Percentiles rank a stretch among this genome's conserved stretches.
Conservation (phyloP, 352 stramenopile species). For the Peronospora farinosa region DNA sequence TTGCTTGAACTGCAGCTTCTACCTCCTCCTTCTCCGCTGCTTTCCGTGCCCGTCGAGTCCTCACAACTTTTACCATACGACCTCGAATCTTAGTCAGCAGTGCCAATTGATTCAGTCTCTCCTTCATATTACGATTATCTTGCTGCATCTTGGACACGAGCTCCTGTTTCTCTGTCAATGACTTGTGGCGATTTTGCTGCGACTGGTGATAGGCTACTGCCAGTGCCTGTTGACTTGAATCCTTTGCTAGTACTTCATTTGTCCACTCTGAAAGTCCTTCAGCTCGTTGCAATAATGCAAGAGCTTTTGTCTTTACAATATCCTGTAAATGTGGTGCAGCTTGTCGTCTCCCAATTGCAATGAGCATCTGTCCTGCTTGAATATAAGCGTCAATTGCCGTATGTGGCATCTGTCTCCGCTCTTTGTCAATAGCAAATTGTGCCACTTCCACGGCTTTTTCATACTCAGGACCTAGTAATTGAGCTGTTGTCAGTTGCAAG, state of each 20-base stretch:
- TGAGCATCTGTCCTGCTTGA: slow-evolving; percentile 54
- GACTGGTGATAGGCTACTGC: slow-evolving; percentile 42
- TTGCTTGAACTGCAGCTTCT: slow-evolving; percentile 8
- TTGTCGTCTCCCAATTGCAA: slow-evolving; percentile 58
- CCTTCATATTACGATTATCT: slow-evolving; percentile 53
- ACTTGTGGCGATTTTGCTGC: slow-evolving; percentile 35
- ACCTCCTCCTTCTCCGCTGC: slow-evolving; percentile 19
- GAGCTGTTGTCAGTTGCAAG: slow-evolving; percentile 23
- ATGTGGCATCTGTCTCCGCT: slow-evolving; percentile 52
- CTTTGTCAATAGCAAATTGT: slow-evolving; percentile 63
- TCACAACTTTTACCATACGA: slow-evolving; percentile 45
- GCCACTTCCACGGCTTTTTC: slow-evolving; percentile 51
- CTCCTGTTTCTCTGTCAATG: slow-evolving; percentile 49
- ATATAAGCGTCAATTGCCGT: slow-evolving; percentile 75
- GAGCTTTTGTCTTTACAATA: slow-evolving; percentile 77
- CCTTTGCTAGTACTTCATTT: slow-evolving; percentile 31
- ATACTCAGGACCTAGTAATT: slow-evolving; percentile 54
- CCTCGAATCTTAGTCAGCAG: slow-evolving; percentile 48
- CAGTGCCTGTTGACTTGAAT: slow-evolving; percentile 34
- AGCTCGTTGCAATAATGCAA: slow-evolving; percentile 63
- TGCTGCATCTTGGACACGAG: slow-evolving; percentile 56
- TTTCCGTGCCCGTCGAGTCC: slow-evolving; percentile 44
- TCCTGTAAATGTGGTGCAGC: slow-evolving; percentile 54
- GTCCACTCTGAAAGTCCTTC: slow-evolving; percentile 67
- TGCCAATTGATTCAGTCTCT: slow-evolving; percentile 58